phyloP scores from a whole-genome alignment of 805 yeast species.

The Candida broadrunensis region DNA sequence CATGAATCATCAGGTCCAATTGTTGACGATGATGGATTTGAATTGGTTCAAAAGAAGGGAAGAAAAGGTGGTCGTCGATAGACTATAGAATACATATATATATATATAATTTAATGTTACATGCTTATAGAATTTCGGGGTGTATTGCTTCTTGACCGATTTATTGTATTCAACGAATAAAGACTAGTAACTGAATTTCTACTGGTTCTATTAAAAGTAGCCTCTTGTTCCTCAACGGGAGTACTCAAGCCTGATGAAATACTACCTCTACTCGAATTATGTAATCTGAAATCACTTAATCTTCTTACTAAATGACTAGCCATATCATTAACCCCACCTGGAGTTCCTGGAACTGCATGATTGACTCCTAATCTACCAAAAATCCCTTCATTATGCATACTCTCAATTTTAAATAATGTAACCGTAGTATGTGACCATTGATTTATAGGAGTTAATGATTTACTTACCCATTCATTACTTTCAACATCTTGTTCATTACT shows the following conservation, averaged over 20 bases:
- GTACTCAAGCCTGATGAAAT: conserved; percentile 19
- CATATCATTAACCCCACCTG: conserved; percentile 46
- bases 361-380: conserved; percentile 11
- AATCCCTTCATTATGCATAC: conserved; percentile 16
- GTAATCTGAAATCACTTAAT: conserved; percentile 41
- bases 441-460: conserved; percentile 35
- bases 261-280: conserved; percentile 23
- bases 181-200: conserved; percentile 31
- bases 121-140: conserved; percentile 5
- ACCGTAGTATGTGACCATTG: conserved; percentile 54
- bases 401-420: conserved; percentile 45
- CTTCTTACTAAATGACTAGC: conserved; percentile 49
- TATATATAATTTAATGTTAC: not conserved
- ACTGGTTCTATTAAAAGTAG: conserved; percentile 7
- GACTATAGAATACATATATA: not conserved
- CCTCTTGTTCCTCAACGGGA: conserved; percentile 31
- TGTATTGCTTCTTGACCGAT: conserved; percentile 32
- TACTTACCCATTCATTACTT: conserved; percentile 19
- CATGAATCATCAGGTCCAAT: conserved; percentile 50
- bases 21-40: conserved; percentile 94
- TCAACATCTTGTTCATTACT: conserved; percentile 5
- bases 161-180: conserved; percentile 39
- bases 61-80: conserved; percentile 35
- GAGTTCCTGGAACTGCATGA: conserved; percentile 20
- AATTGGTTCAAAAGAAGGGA: conserved; percentile 71